Evolutionary conservation across 2,329 filamentous ascomycete genomes (phyloP), one percentile per base, ranked within the genome.

Genomic region (Beauveria brongniartii): DNA sequence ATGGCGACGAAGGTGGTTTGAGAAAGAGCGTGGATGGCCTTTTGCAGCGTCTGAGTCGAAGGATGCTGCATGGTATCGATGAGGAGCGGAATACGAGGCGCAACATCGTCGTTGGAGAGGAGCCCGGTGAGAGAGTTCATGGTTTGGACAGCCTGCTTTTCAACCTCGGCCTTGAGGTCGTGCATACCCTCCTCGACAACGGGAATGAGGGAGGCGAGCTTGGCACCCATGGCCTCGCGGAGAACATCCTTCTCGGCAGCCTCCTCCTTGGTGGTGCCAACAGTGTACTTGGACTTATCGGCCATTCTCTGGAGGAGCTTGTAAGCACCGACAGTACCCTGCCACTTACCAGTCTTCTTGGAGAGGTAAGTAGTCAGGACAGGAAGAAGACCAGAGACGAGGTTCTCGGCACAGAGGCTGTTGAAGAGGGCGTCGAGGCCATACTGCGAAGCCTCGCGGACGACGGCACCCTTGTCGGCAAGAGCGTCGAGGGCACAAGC

Each of bases 1-100:
- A 96, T 83, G 61, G 94, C 92, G 58, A 99, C 94, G 68, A 99
- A 99, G n/a, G 94, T 99, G 12, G 94, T 99, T 78, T 96, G 91
- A 4, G 92, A 97, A 51, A 99, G 82, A 51, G 92, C 94, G 71
- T 97, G 94, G 66, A 99, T 97, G 37, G 94, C 92, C 80, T 97
- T 97, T 73, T 96, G 91, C 61, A 95, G 82, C 30, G 89, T 91
- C 74, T 95, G 86, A 16, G 90, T 81, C 12, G 91, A 96, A 6
- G 94, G 94, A 69, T 97, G 87, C 73, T 97, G 91, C 88, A 99
- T 97, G 54, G 91, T 90, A 72, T 95, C 91, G 74, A 99, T 87
- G 54, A 99, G 83, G 3, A 97, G 85, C 7, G 93, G 92, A 69
- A 99, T 92, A 69, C 92, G 86, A 52, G 93, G 92, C 26, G 89